Base-by-base conservation (phyloP, 495 filamentous ascomycete genomes). In the Tuber aestivum region DNA sequence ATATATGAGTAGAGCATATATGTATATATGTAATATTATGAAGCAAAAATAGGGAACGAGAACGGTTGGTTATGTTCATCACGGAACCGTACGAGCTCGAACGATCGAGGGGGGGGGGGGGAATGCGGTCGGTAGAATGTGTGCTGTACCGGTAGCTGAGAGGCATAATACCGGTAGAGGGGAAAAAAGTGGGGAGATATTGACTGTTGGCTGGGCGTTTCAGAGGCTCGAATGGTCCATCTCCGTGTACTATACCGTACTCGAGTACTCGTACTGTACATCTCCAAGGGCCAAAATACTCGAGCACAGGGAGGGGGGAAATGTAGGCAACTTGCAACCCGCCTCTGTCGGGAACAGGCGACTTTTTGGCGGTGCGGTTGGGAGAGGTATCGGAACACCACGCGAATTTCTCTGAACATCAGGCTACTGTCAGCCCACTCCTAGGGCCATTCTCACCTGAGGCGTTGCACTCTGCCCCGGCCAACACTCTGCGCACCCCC, bases 371-470 rank as follows among this genome's bases (percentile, higher is more conserved):
- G 27, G 27, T 27, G 56, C 27, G 27, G 56, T 65, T 65, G 56
- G 56, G 2, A 32, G 56, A 35, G 56, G 56, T 0, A 65, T 18
- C 56, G 56, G 56, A 65, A 35, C 56, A 35, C 56, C 56, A 35
- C 56, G 56, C 27, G 56, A 65, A 35, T 35, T 65, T 65, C 56
- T 65, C 56, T 65, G 56, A 48, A 79, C 69, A 75, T 79, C 78
- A 79, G 78, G 77, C 78, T 75, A 79, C 41, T 73, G 78, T 79
- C 78, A 79, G 78, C 78, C 77, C 78, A 79, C 78, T 79, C 56
- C 44, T 79, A 72, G 77, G 72, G 69, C 78, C 78, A 79, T 79
- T 79, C 75, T 79, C 42, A 18, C 41, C 44, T 50, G 65, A 69
- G 14, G n/a, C 41, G 41, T 69, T 69, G 37, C 41, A 42, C 72